Conservation (phyloP, 2,329 filamentous ascomycete species). For the Paraphaeosphaeria sporulosa region DNA sequence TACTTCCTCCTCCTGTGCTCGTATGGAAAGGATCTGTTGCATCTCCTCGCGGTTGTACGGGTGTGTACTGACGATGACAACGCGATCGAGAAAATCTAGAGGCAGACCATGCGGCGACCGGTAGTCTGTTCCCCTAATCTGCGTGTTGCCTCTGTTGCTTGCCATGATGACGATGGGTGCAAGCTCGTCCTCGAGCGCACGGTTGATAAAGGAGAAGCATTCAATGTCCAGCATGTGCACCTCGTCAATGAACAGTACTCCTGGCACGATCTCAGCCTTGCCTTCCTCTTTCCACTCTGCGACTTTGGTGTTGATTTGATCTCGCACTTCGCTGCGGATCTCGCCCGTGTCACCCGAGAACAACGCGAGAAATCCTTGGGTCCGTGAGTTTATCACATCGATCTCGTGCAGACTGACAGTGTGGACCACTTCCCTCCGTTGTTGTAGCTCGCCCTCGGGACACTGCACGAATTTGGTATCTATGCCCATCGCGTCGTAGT, state of each 20-base stretch:
- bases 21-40: slow-evolving; percentile 88
- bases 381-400: slow-evolving; percentile 98
- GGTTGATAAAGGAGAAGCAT: slow-evolving; percentile 98
- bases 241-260: slow-evolving; percentile 97
- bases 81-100: slow-evolving; percentile 92
- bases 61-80: slow-evolving; percentile 95
- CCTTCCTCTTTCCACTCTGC: slow-evolving; percentile 99
- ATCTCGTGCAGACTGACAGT: slow-evolving; percentile 98
- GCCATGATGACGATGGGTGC: slow-evolving; percentile 99
- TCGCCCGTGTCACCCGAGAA: slow-evolving; percentile 98
- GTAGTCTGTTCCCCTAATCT: slow-evolving; percentile 93
- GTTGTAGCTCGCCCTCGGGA: slow-evolving; percentile 95
- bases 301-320: slow-evolving; percentile 99
- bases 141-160: slow-evolving; percentile 90
- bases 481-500: slow-evolving; percentile 98
- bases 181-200: slow-evolving; percentile 91
- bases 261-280: slow-evolving; percentile 97
- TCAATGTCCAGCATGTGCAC: slow-evolving; percentile 99
- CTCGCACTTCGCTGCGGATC: slow-evolving; percentile 94
- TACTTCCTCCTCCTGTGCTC: slow-evolving; percentile 94
- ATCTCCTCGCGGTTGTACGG: slow-evolving; percentile 85
- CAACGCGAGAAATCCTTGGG: slow-evolving; percentile 96
- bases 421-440: slow-evolving; percentile 95
- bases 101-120: slow-evolving; percentile 91
- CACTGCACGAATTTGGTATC: slow-evolving; percentile 99